Conservation (phyloP, 768 basidiomycete genomes). For the Tricholoma sp. region DNA sequence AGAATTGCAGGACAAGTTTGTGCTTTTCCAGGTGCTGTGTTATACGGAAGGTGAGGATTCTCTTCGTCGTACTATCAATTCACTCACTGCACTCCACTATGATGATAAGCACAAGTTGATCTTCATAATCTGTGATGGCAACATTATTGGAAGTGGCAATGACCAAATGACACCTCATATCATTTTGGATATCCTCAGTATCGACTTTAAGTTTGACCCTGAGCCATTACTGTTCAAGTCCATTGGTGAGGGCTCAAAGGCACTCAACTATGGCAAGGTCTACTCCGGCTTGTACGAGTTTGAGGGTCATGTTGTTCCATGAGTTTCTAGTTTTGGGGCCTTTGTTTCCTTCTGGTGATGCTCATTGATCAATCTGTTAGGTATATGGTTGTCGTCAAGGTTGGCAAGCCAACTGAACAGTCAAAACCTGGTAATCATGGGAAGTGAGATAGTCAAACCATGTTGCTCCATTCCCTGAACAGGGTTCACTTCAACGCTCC, state of each 20-base stretch:
- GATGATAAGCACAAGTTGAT: conserved; percentile 95
- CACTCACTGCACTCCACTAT: conserved; percentile 83
- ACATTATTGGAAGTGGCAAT: conserved; percentile 93
- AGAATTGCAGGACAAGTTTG: conserved; percentile 91
- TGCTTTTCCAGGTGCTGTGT: conserved; percentile 70
- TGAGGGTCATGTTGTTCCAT: conserved; percentile 93
- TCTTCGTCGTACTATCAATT: conserved; percentile 85
- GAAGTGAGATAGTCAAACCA: conserved; percentile 91
- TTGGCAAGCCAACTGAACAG: conserved; percentile 91
- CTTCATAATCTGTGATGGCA: conserved; percentile 92
- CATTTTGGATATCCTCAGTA: conserved; percentile 87
- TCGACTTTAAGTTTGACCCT: conserved; percentile 86
- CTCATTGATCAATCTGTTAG: conserved; percentile 29
- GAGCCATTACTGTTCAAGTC: conserved; percentile 91
- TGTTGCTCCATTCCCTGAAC: conserved; percentile 88
- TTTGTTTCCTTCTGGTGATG: not conserved
- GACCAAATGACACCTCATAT: conserved; percentile 90
- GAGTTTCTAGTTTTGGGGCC: conserved; percentile 33
- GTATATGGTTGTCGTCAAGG: conserved; percentile 90
- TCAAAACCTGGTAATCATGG: conserved; percentile 92
- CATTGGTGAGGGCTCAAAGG: conserved; percentile 83
- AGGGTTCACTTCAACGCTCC: conserved; percentile 91
- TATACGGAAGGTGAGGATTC: conserved; percentile 98
- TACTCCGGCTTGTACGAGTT: conserved; percentile 95
- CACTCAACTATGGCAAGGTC: conserved; percentile 92